Evolutionary conservation across 1,284 basidiomycete genomes (phyloP).

Genomic region (Malassezia obtusa): DNA sequence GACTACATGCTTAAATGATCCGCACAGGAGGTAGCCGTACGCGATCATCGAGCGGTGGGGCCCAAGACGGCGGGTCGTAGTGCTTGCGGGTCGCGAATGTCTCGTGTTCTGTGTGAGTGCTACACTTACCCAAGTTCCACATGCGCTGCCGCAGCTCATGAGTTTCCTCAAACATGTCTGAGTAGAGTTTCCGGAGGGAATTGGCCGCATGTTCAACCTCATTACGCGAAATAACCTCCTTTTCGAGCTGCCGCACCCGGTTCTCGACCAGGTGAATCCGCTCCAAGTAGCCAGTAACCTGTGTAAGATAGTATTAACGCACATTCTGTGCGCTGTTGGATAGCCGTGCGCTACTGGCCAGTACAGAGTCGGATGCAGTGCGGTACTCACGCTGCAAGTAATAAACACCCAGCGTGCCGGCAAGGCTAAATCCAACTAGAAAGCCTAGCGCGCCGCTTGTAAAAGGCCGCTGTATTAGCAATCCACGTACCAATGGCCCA

Average conservation of each 20-base stretch:
- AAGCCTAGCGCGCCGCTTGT: slow-evolving; percentile 11
- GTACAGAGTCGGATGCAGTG: slow-evolving; percentile 1
- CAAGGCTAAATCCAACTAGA: slow-evolving; percentile 3
- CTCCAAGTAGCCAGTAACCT: slow-evolving; percentile 15
- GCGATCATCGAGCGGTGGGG: not conserved
- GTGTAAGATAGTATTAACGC: not conserved
- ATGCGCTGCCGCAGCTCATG: slow-evolving; percentile 12
- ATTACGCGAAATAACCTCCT: not conserved
- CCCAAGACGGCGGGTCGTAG: not conserved
- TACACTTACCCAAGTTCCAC: slow-evolving; percentile 14
- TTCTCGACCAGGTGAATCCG: slow-evolving; percentile 8
- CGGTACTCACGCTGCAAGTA: slow-evolving; percentile 10
- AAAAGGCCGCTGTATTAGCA: slow-evolving; percentile 12
- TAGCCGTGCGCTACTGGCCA: slow-evolving; percentile 12
- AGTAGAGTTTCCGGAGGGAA: slow-evolving; percentile 8
- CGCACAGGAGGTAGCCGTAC: slow-evolving; percentile 11
- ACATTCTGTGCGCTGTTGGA: slow-evolving; percentile 5
- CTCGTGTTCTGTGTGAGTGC: slow-evolving; percentile 12
- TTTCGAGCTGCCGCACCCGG: not conserved
- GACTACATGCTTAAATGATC: not conserved
- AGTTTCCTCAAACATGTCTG: slow-evolving; percentile 15
- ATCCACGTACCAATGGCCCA: slow-evolving; percentile 9
- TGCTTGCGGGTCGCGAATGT: slow-evolving; percentile 14
- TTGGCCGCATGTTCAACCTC: slow-evolving; percentile 1
- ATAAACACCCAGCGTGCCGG: slow-evolving; percentile 6